Evolutionary conservation across 345 rosid species (phyloP), one percentile per base, ranked within the genome.

Genomic region (Eucalyptus tenuipes): DNA sequence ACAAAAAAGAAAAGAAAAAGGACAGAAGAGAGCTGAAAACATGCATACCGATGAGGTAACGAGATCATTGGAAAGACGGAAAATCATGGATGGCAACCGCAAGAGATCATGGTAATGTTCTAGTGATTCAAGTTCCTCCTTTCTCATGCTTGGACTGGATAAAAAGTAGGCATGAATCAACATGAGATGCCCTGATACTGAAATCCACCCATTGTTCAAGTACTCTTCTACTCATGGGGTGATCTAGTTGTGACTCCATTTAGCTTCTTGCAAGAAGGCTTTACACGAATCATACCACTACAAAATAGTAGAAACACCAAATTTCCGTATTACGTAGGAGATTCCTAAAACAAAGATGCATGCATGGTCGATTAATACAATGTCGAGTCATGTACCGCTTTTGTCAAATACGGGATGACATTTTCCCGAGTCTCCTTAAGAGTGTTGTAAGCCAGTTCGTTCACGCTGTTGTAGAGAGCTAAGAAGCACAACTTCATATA

Each of bases 231-330:
- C 87, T 8, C 88, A 61, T 82, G 94, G 96, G 25, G 79, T 89
- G 48, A 50, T 4, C 40, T 68, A 86, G 33, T 16, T 88, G 85
- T 45, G 47, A 29, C 13, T 47, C 94, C 95, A 94, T 64, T 88
- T 92, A 15, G 94, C 93, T 86, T 95, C 95, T 89, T 85, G 55
- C 7, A 93, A 87, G 88, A 91, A 93, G 24, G 93, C 68, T 61
- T 91, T 89, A 88, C 91, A 91, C 53, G 91, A 31, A 90, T 94
- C 95, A 14, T 89, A 92, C 94, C 91, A 92, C 96, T 93, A 89
- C 15, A 18, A 50, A 2, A 68, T 24, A n/a, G 29, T n/a, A 68
- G 24, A 31, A 66, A 44, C 55, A 27, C 66, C 15, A 25, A 27
- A 59, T 59, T 5, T 59, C n/a, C 14, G 14, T 59, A 27, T 59